phyloP scores from a whole-genome alignment of 208 protist species.

The Novymonas esmeraldas region DNA sequence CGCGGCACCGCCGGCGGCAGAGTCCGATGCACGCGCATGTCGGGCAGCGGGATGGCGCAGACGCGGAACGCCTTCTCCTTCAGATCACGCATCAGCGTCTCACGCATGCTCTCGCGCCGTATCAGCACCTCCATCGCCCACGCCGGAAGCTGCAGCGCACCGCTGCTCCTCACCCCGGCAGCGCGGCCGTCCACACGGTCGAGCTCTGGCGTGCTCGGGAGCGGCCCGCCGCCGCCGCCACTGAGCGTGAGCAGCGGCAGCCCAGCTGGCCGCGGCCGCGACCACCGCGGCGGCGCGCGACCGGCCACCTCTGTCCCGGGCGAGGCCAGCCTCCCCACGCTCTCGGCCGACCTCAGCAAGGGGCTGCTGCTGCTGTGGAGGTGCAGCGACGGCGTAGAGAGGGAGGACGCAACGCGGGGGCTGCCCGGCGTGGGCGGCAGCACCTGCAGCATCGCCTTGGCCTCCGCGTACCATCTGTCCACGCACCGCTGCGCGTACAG shows the following conservation, averaged over 20 bases:
- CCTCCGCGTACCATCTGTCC: slow-evolving; percentile 25
- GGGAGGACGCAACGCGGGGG: slow-evolving; percentile 3
- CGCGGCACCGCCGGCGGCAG: slow-evolving; percentile 63
- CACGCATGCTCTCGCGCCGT: slow-evolving; percentile 55
- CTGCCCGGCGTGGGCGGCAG: slow-evolving; percentile 17
- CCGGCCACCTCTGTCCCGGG: neutral
- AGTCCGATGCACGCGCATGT: slow-evolving; percentile 68
- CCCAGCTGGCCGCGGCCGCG: slow-evolving; percentile 5
- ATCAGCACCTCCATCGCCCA: slow-evolving; percentile 43
- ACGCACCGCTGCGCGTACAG: slow-evolving; percentile 28
- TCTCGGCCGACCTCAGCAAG: slow-evolving; percentile 14
- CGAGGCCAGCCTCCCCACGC: slow-evolving; percentile 1
- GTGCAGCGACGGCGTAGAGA: slow-evolving; percentile 20
- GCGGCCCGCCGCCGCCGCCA: neutral
- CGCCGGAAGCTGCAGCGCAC: slow-evolving; percentile 23
- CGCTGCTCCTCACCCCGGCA: neutral
- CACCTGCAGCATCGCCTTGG: slow-evolving; percentile 28
- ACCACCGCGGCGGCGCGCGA: neutral
- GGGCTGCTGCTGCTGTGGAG: slow-evolving; percentile 17
- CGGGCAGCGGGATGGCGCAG: slow-evolving; percentile 65
- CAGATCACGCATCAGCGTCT: slow-evolving; percentile 53
- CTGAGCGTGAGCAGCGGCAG: slow-evolving; percentile 15
- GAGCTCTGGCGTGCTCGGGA: slow-evolving; percentile 19
- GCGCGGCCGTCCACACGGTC: slow-evolving; percentile 14
- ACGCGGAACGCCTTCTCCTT: slow-evolving; percentile 52